Percentiles rank a stretch among this genome's conserved stretches.
These are phyloP conservation scores for Phyllosticta paracitricarpa DNA, from an alignment of 2,329 filamentous ascomycete species.

Conservation along the genomic window DNA sequence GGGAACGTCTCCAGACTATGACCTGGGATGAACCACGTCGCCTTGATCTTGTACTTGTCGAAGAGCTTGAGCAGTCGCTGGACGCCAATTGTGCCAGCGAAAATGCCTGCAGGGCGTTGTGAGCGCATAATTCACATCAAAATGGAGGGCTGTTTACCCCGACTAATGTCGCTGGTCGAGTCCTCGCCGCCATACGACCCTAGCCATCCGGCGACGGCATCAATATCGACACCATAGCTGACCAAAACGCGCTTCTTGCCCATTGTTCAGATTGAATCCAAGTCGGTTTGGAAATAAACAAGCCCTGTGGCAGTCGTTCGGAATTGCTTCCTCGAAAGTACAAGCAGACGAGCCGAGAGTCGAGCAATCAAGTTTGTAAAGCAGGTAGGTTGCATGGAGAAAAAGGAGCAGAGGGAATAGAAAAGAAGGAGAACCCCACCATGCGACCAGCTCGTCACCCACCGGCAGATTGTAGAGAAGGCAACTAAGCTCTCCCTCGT, in stretches of 20 bases:
- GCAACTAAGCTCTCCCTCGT: background rate
- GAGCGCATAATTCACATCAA: background rate
- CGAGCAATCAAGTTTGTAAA: background rate
- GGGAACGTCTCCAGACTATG: constrained; percentile 58
- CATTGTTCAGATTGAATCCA: constrained; percentile 19
- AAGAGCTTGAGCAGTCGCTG: constrained; percentile 60
- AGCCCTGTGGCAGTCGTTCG: constrained; percentile 22
- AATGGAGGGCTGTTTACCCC: constrained; percentile 37
- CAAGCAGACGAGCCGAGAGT: background rate
- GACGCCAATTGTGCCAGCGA: constrained; percentile 58
- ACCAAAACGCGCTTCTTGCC: constrained; percentile 45
- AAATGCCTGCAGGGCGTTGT: constrained; percentile 40
- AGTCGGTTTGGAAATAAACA: constrained; percentile 41
- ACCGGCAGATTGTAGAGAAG: background rate
- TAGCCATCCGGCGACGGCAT: constrained; percentile 65
- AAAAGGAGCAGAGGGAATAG: background rate
- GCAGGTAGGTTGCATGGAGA: background rate
- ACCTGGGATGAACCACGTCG: constrained; percentile 54
- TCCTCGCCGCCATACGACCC: constrained; percentile 67
- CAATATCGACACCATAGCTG: constrained; percentile 62
- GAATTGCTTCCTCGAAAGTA: background rate
- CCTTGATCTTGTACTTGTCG: constrained; percentile 61
- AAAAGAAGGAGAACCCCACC: background rate
- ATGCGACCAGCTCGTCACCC: background rate
- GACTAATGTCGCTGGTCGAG: constrained; percentile 59